Evolutionary conservation across 805 yeast genomes (phyloP).

Genomic region (Kodamaea laetipori): DNA sequence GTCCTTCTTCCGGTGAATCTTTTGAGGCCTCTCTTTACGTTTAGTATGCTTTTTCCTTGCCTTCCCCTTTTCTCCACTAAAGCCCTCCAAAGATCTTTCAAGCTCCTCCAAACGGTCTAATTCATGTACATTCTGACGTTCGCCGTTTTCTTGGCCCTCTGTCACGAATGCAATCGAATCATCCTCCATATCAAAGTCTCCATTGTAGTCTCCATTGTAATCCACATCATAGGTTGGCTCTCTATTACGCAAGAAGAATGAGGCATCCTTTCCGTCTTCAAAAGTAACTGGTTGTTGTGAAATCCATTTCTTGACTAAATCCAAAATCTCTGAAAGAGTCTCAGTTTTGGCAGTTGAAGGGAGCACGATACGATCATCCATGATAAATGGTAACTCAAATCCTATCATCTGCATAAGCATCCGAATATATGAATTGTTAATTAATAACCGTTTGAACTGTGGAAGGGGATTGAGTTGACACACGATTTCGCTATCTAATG

Average conservation of each 20-base stretch:
- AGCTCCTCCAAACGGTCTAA: conserved; percentile 43
- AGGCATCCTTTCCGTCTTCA: conserved; percentile 41
- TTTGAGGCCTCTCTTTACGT: conserved; percentile 11
- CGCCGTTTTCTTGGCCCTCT: conserved; percentile 13
- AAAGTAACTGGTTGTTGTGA: conserved; percentile 34
- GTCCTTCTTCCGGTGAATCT: conserved; percentile 7
- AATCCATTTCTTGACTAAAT: conserved; percentile 46
- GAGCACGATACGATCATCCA: conserved; percentile 44
- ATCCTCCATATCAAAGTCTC: conserved; percentile 31
- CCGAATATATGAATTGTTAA: conserved; percentile 52
- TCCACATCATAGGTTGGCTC: conserved; percentile 22
- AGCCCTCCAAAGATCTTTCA: conserved; percentile 22
- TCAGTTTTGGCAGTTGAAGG: conserved; percentile 24
- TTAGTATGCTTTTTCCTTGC: conserved; percentile 25
- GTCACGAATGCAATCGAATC: conserved; percentile 23
- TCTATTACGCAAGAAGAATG: conserved; percentile 29
- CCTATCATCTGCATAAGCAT: conserved; percentile 48
- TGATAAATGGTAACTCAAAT: conserved; percentile 42
- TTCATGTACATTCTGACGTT: conserved; percentile 25
- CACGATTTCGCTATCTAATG: conserved; percentile 16
- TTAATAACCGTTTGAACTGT: conserved; percentile 31
- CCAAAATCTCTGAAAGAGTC: conserved; percentile 34
- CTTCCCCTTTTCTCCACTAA: conserved; percentile 21
- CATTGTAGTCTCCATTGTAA: conserved; percentile 19
- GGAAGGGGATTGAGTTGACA: conserved; percentile 15